phyloP scores from a whole-genome alignment of 2,329 filamentous ascomycete genomes.

The Verticillium tricorpus region DNA sequence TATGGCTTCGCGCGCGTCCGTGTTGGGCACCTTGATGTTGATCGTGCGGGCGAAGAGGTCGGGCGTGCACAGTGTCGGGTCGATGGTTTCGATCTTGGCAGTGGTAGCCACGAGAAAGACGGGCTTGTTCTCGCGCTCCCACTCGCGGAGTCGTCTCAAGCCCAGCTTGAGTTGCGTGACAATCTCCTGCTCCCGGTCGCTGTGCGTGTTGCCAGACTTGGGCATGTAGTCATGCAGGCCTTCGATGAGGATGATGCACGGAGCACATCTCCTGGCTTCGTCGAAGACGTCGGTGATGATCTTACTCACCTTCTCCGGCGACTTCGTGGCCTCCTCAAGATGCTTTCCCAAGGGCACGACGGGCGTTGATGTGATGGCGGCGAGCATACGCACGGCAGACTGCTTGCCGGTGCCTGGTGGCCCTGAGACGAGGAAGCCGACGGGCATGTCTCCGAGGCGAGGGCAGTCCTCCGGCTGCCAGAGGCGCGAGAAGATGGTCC shows the following conservation, averaged over 20 bases:
- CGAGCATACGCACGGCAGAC: slow-evolving; percentile 69
- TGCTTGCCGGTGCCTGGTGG: slow-evolving; percentile 80
- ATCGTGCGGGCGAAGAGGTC: slow-evolving; percentile 81
- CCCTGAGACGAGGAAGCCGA: slow-evolving; percentile 72
- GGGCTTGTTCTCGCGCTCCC: slow-evolving; percentile 65
- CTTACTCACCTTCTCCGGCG: slow-evolving; percentile 31
- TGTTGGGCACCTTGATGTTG: slow-evolving; percentile 82
- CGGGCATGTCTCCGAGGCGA: slow-evolving; percentile 31
- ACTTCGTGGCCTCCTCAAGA: slow-evolving; percentile 22
- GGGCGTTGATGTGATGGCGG: slow-evolving; percentile 66
- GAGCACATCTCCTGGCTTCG: slow-evolving; percentile 78
- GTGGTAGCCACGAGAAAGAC: slow-evolving; percentile 91
- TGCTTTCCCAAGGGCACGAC: slow-evolving; percentile 54
- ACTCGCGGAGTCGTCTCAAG: slow-evolving; percentile 75
- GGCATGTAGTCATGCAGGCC: slow-evolving; percentile 83
- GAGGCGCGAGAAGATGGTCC: slow-evolving; percentile 6
- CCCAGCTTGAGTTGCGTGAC: slow-evolving; percentile 78
- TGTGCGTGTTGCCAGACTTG: slow-evolving; percentile 76
- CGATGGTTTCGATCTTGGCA: slow-evolving; percentile 80
- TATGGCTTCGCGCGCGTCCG: slow-evolving; percentile 72
- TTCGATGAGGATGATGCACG: slow-evolving; percentile 87
- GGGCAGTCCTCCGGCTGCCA: slow-evolving; percentile 5
- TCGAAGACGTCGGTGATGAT: slow-evolving; percentile 48
- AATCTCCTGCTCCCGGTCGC: slow-evolving; percentile 86
- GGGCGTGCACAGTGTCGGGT: slow-evolving; percentile 68